Conservation (phyloP, 192 early-diverging fungal genomes). For the Backusella parvicylindrica region DNA sequence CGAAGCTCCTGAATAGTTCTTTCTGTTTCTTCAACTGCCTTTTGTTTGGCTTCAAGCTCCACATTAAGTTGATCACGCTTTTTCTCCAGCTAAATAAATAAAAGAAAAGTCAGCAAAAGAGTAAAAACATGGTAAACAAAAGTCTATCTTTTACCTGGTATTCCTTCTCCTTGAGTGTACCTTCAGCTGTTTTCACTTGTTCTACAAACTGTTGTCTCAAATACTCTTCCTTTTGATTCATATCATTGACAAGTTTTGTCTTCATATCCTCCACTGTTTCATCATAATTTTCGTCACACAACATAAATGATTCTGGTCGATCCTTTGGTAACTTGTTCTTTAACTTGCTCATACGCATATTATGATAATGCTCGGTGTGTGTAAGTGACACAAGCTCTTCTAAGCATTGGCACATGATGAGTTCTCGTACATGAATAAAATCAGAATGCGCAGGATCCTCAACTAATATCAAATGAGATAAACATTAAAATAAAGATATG, state of each 20-base stretch:
- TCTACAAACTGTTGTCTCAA: conserved; percentile 52
- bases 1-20: not conserved
- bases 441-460: conserved; percentile 92
- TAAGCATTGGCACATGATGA: conserved; percentile 65
- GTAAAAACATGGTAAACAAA: not conserved
- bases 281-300: conserved; percentile 80
- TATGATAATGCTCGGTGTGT: conserved; percentile 72
- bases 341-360: conserved; percentile 61
- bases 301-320: conserved; percentile 76
- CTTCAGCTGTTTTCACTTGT: conserved; percentile 48
- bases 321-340: conserved; percentile 45
- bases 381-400: conserved; percentile 83
- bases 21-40: not conserved
- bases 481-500: not conserved
- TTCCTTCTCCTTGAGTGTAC: conserved; percentile 39
- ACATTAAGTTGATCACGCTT: not conserved
- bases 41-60: not conserved
- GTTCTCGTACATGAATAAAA: conserved; percentile 83
- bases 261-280: conserved; percentile 65
- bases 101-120: not conserved
- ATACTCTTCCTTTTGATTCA: conserved; percentile 58
- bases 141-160: conserved; percentile 35
- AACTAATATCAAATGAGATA: conserved; percentile 45
- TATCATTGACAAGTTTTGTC: conserved; percentile 52
- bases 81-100: not conserved